phyloP scores from a whole-genome alignment of 805 yeast species.

The Yarrowia phangngaensis region DNA sequence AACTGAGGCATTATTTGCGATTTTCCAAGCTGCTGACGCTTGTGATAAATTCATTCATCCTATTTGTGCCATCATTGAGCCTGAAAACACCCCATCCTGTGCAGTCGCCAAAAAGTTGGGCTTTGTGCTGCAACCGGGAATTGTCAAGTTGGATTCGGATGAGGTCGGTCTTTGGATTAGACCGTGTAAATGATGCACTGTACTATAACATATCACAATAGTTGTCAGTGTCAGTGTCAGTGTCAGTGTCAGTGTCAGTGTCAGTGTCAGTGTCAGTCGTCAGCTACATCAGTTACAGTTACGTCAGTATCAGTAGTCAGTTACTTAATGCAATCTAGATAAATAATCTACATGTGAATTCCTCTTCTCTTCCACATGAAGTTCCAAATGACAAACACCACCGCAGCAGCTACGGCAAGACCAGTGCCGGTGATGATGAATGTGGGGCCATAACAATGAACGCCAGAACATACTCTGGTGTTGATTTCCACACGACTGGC shows the following conservation, averaged over 20 bases:
- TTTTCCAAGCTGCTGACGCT: not conserved
- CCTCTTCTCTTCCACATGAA: constrained; percentile 24
- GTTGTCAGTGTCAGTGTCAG: no score
- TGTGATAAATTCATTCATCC: not conserved
- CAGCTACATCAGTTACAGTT: no score
- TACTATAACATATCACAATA: no score
- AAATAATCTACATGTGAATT: constrained; percentile 13
- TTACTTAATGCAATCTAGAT: constrained; percentile 1
- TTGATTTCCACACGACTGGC: constrained; percentile 19
- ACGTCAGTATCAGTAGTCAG: not conserved
- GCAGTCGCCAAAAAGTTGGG: constrained; percentile 15
- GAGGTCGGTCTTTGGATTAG: constrained; percentile 5
- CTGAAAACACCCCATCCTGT: constrained; percentile 1
- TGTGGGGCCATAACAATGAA: constrained; percentile 34
- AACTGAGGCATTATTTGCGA: constrained; percentile 1
- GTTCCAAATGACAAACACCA: constrained; percentile 7
- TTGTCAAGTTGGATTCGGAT: not conserved
- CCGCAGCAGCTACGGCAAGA: constrained; percentile 30
- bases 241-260: no score
- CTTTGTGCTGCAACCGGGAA: constrained; percentile 2
- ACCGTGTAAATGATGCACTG: no score
- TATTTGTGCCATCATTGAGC: constrained; percentile 5
- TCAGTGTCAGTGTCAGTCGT: no score
- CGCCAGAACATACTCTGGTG: constrained; percentile 17
- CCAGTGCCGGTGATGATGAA: constrained; percentile 35